These are phyloP conservation scores for Amyloporia xantha DNA, from an alignment of 768 basidiomycete species.

Conservation along the genomic window DNA sequence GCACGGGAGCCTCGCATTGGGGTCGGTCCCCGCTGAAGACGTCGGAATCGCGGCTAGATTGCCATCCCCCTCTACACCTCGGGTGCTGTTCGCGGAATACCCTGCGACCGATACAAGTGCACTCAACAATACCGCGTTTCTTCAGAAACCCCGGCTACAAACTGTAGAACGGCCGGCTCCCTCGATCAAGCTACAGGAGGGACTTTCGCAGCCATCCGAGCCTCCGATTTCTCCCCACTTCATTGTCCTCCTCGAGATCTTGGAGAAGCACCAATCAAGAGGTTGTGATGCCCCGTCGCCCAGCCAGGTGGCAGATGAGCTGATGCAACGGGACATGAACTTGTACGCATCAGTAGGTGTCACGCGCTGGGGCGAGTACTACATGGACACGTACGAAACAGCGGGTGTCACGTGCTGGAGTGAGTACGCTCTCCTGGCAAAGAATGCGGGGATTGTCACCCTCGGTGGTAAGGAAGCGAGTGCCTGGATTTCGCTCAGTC, in stretches of 20 bases:
- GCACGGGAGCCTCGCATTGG: no score
- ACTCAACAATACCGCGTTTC: neutral
- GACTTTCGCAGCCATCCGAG: neutral
- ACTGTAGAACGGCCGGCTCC: neutral
- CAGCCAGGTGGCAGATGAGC: neutral
- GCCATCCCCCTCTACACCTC: no score
- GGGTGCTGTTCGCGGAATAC: neutral
- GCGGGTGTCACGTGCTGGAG: neutral
- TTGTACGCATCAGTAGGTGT: neutral
- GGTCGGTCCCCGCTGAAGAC: no score
- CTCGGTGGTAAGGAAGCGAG: neutral
- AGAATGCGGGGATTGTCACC: neutral
- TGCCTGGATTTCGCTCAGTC: conserved; percentile 2
- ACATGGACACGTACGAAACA: neutral
- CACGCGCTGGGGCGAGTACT: neutral
- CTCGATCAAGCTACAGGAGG: neutral
- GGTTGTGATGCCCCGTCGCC: neutral
- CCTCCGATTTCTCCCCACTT: neutral
- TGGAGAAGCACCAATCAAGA: neutral
- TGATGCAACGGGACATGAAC: neutral
- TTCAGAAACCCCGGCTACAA: neutral
- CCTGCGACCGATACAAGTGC: neutral
- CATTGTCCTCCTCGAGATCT: neutral
- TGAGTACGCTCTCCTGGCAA: neutral
- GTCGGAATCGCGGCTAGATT: no score